Evolutionary conservation across 768 basidiomycete genomes (phyloP).

Genomic region (Hericium coralloides): DNA sequence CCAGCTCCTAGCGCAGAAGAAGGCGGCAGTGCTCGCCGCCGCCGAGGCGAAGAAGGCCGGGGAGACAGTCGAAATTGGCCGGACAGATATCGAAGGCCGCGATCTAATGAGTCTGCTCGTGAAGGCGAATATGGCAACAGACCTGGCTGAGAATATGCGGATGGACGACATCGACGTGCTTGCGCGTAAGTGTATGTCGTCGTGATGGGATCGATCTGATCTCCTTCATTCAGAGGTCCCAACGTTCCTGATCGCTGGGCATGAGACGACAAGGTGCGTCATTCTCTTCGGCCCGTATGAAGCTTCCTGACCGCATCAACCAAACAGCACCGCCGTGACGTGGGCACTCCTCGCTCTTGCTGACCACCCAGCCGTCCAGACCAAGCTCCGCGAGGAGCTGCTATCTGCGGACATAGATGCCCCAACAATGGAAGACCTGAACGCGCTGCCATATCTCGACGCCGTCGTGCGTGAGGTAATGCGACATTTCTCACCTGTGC

Average conservation of each 20-base stretch:
- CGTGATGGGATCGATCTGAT: no score
- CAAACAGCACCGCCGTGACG: constrained; percentile 18
- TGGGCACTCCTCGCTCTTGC: constrained; percentile 28
- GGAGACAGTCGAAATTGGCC: constrained; percentile 1
- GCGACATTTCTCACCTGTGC: constrained; percentile 19
- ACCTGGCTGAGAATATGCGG: constrained; percentile 16
- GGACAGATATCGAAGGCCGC: constrained; percentile 12
- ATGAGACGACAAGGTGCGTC: constrained; percentile 15
- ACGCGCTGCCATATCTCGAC: constrained; percentile 24
- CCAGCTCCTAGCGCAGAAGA: constrained; percentile 43
- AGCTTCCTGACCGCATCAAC: no score
- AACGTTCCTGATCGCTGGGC: constrained; percentile 23
- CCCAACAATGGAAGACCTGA: constrained; percentile 18
- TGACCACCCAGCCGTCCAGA: constrained; percentile 22
- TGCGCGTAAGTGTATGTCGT: constrained; percentile 12
- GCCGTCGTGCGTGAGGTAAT: constrained; percentile 23
- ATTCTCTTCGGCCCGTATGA: no score
- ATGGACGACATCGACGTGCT: constrained; percentile 24
- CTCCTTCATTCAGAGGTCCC: constrained; percentile 18
- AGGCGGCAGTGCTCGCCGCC: constrained; percentile 22
- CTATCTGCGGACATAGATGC: constrained; percentile 14
- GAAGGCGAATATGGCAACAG: constrained; percentile 23
- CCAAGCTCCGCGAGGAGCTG: constrained; percentile 25
- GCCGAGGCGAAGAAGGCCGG: neutral
- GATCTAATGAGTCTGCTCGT: constrained; percentile 23